Evolutionary conservation across 2,329 filamentous ascomycete genomes (phyloP), one percentile per base, ranked within the genome.

Genomic region (Exophiala alcalophila): DNA sequence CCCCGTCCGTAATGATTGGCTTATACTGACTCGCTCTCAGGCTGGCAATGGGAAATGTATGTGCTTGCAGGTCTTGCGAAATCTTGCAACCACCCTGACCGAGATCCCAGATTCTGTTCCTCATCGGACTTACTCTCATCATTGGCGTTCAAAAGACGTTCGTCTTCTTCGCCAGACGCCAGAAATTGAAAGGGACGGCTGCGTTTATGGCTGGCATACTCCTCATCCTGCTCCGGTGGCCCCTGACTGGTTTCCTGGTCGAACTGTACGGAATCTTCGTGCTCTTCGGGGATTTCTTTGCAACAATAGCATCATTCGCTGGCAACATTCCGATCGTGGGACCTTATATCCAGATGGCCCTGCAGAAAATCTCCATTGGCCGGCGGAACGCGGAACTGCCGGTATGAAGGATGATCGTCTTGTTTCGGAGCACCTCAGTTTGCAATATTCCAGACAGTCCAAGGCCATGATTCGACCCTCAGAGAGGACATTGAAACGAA

Each of bases 1-100:
- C 40, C 21, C 16, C 11, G 14, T 28, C 14, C 44, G 41, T 15
- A 20, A 19, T 35, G 23, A 35, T 33, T 24, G 29, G 10, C 27
- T n/a, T 15, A n/a, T 27, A 16, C 28, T 45, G 18, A 50, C 38
- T 27, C 6, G n/a, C 16, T 21, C 15, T 5, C 54, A 92, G 86
- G 81, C 81, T 98, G 43, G 91, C 91, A 56, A 97, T 97, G 92
- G 92, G 92, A 70, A 97, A 97, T 63, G 85, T 91, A 60, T 72
- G 63, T 35, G 29, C 41, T 48, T 25, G 18, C 50, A 28, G 40
- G 28, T 33, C 38, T 34, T 43, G n/a, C n/a, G 36, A 38, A 19
- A 49, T 37, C 46, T 50, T 50, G 36, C 23, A 44, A 21, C 12
- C 11, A 8, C 26, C 18, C 50, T 52, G 34, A 50, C 16, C 16